Conservation (phyloP, 257 asterid species). For the Solanum acaule region DNA sequence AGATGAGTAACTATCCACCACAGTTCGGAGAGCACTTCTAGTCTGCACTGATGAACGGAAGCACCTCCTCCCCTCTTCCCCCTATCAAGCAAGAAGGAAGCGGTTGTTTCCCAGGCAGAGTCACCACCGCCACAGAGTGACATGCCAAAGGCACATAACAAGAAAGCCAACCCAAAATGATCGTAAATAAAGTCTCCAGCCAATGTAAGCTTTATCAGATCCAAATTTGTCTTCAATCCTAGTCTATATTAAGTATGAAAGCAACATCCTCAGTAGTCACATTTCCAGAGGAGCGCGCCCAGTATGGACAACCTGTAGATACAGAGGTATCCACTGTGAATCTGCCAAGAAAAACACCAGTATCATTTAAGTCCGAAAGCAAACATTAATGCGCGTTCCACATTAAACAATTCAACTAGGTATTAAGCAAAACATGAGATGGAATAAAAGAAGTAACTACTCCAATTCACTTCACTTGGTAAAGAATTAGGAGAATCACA, state of each 20-base stretch:
- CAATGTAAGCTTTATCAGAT: slow-evolving; percentile 41
- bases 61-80: background rate
- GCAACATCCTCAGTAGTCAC: slow-evolving; percentile 71
- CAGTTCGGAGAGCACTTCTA: no score
- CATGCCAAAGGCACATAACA: slow-evolving; percentile 44
- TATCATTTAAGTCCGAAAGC: background rate
- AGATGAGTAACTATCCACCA: no score
- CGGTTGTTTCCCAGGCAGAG: background rate
- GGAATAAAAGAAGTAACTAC: background rate
- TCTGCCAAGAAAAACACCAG: slow-evolving; percentile 24
- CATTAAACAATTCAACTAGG: background rate
- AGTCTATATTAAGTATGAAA: slow-evolving; percentile 74
- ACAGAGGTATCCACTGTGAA: slow-evolving; percentile 70
- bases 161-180: slow-evolving; percentile 49
- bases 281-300: slow-evolving; percentile 42
- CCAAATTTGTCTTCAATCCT: slow-evolving; percentile 66
- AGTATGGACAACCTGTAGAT: slow-evolving; percentile 80
- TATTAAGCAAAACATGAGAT: background rate
- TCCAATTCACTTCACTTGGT: background rate
- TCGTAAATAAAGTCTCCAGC: slow-evolving; percentile 72
- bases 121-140: background rate
- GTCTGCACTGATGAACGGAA: no score
- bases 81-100: background rate
- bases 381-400: background rate
- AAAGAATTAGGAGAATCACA: background rate